Percentiles rank a stretch among this genome's conserved stretches.
Conservation (phyloP, 1,139 yeast species). For the Blastobotrys ciferrii region DNA sequence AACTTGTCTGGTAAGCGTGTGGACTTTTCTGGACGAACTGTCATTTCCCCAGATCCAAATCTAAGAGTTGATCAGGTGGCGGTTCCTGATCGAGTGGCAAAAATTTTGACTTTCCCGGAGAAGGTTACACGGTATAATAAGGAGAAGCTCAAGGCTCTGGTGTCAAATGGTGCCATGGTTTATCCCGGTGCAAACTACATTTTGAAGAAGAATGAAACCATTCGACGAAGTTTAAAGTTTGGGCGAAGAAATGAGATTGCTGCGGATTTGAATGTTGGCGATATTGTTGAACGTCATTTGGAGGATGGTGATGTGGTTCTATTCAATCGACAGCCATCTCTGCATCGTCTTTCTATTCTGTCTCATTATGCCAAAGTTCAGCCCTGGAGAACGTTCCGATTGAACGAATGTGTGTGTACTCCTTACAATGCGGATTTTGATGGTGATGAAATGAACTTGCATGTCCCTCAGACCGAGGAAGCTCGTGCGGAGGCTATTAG, state of each 20-base stretch:
- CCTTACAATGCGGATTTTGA: slow-evolving; percentile 99
- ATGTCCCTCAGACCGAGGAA: slow-evolving; percentile 98
- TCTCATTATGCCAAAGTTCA: slow-evolving; percentile 94
- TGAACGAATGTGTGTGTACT: slow-evolving; percentile 98
- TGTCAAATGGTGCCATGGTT: slow-evolving; percentile 78
- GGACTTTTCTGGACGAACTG: slow-evolving; percentile 97
- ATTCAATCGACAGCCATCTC: slow-evolving; percentile 96
- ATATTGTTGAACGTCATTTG: slow-evolving; percentile 94
- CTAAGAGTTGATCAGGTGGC: slow-evolving; percentile 94
- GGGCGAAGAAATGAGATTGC: slow-evolving; percentile 85
- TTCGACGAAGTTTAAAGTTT: slow-evolving; percentile 83
- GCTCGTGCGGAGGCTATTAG: slow-evolving; percentile 98
- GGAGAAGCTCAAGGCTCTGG: slow-evolving; percentile 67
- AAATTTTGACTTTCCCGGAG: slow-evolving; percentile 94
- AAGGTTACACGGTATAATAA: slow-evolving; percentile 86
- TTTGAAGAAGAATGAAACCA: slow-evolving; percentile 75
- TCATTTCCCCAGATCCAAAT: slow-evolving; percentile 98
- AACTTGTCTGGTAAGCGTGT: slow-evolving; percentile 97
- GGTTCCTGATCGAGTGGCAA: slow-evolving; percentile 95
- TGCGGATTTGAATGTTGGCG: slow-evolving; percentile 75
- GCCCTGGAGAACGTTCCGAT: slow-evolving; percentile 97
- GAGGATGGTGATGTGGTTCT: slow-evolving; percentile 96
- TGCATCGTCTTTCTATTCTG: slow-evolving; percentile 89
- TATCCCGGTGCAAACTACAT: slow-evolving; percentile 98
- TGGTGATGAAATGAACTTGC: slow-evolving; percentile 99